Conservation (phyloP, 192 early-diverging fungal species). For the Entrophospora sp. region DNA sequence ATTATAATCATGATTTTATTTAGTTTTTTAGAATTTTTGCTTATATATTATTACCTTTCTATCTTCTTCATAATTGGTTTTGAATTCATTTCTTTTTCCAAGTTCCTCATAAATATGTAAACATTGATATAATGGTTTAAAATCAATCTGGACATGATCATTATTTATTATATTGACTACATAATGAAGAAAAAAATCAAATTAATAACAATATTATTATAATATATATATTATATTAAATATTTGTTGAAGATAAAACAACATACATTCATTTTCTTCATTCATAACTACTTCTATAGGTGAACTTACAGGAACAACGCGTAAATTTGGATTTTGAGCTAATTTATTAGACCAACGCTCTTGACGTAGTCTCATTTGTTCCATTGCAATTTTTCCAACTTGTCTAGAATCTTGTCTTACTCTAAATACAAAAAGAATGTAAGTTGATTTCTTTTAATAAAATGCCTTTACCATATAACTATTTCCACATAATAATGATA, state of each 20-base stretch:
- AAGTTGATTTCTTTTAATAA: not conserved
- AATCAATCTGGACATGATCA: slow-evolving; percentile 75
- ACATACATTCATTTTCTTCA: slow-evolving; percentile 67
- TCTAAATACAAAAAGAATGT: slow-evolving; percentile 25
- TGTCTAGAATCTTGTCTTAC: slow-evolving; percentile 73
- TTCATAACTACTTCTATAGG: slow-evolving; percentile 75
- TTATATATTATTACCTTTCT: slow-evolving; percentile 66
- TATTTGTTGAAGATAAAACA: not conserved
- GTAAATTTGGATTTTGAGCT: slow-evolving; percentile 35
- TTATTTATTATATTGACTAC: slow-evolving; percentile 56
- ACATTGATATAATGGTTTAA: slow-evolving; percentile 92
- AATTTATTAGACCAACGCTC: slow-evolving; percentile 43
- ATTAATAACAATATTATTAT: not conserved
- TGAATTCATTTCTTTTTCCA: slow-evolving; percentile 79
- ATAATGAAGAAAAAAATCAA: not conserved
- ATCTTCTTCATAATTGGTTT: slow-evolving; percentile 81
- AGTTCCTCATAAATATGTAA: slow-evolving; percentile 93
- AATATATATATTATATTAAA: too few species aligned
- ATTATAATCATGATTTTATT: not conserved
- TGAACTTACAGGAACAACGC: slow-evolving; percentile 55
- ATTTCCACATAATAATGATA: not conserved
- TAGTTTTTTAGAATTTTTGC: too few species aligned
- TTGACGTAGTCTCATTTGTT: slow-evolving; percentile 64
- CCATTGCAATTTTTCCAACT: slow-evolving; percentile 79
- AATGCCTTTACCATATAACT: not conserved